These are phyloP conservation scores for Psidium friedrichsthalianum DNA, from an alignment of 345 rosid species.

Conservation along the genomic window DNA sequence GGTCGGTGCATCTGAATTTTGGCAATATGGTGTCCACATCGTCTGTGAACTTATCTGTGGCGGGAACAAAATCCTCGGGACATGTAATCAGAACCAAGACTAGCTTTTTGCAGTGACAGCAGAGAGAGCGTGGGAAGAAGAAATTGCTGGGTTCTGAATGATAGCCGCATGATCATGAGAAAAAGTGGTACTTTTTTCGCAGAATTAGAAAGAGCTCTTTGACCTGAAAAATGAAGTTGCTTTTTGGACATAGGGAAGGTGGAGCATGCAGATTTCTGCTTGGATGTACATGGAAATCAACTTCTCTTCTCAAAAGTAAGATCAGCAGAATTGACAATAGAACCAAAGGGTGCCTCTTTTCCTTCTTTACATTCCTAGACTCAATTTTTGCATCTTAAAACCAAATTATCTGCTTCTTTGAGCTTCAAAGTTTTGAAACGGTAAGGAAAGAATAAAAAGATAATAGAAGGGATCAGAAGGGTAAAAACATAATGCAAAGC, in stretches of 20 bases:
- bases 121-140: neutral
- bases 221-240: neutral
- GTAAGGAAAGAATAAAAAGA: neutral
- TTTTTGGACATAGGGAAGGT: neutral
- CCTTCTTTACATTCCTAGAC: neutral
- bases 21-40: slow-evolving; percentile 55
- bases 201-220: neutral
- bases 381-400: neutral
- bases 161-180: neutral
- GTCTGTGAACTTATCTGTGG: slow-evolving; percentile 67
- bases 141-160: neutral
- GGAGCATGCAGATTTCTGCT: neutral
- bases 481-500: neutral
- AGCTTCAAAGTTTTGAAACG: neutral
- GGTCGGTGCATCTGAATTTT: slow-evolving; percentile 29
- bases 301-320: neutral
- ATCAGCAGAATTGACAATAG: neutral
- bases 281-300: neutral
- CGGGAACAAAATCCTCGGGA: slow-evolving; percentile 1
- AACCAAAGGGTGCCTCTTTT: neutral
- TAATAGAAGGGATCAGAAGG: neutral
- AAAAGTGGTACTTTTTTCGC: neutral
- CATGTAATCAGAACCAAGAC: neutral
- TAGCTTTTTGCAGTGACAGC: neutral
- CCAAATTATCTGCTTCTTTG: neutral